Evolutionary conservation across 73 alveolate species (phyloP).

Genomic region (Effrenium voratum): DNA sequence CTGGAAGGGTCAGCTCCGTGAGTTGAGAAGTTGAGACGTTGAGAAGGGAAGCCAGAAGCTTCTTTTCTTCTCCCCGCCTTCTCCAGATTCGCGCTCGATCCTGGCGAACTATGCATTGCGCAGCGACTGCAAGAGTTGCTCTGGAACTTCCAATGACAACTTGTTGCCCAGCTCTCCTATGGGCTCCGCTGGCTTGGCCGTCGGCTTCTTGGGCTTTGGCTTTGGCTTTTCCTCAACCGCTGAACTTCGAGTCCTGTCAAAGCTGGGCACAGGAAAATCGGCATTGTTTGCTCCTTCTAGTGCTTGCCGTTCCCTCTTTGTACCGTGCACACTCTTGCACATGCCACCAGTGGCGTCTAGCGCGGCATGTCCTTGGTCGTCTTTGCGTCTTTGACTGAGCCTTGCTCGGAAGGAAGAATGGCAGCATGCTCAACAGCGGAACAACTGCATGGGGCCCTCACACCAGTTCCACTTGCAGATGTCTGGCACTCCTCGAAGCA

Average conservation of each 20-base stretch:
- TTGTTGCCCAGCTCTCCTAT: not conserved
- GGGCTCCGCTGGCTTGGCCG: not conserved
- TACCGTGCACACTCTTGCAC: not conserved
- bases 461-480: constrained; percentile 93
- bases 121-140: not conserved
- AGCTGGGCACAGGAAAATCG: not conserved
- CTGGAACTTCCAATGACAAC: not conserved
- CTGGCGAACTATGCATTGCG: not conserved
- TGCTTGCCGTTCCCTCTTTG: not conserved
- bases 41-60: not conserved
- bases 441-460: not conserved
- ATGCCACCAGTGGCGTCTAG: not conserved
- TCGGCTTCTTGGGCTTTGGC: constrained; percentile 43
- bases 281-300: not conserved
- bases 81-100: not conserved
- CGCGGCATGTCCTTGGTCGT: not conserved
- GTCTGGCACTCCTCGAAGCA: constrained; percentile 67
- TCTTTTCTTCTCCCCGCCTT: not conserved
- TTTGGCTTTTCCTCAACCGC: not conserved
- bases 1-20: not conserved
- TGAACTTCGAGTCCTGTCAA: no score
- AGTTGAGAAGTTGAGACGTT: not conserved
- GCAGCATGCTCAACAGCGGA: not conserved
- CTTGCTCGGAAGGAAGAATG: not conserved
- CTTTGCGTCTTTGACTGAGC: no score